Conservation (phyloP, 345 rosid species). For the Acer campestre region DNA sequence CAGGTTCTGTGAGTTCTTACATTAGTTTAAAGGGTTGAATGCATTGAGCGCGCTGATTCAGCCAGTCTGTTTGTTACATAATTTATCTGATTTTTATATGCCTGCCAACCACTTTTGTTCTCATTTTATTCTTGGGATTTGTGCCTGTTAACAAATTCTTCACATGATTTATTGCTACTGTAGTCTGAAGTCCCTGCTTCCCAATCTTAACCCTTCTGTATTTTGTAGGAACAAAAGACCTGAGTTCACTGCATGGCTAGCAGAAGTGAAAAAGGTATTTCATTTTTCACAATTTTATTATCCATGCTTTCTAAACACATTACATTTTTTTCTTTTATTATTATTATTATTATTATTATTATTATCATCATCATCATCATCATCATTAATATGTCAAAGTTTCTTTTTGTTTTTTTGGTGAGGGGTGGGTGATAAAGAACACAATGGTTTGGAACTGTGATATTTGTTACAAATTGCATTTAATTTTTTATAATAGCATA, state of each 20-base stretch:
- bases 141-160: neutral
- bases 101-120: neutral
- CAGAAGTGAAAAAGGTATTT: conserved; percentile 86
- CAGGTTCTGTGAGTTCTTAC: neutral
- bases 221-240: conserved; percentile 88
- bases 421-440: neutral
- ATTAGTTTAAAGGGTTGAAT: neutral
- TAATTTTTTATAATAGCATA: neutral
- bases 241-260: conserved; percentile 97
- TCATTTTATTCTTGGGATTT: neutral
- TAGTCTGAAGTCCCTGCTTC: neutral
- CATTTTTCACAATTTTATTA: neutral
- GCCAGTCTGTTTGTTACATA: neutral
- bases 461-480: neutral
- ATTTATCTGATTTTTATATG: neutral
- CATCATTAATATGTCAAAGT: neutral
- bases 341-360: neutral
- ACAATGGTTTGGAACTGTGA: neutral
- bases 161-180: neutral
- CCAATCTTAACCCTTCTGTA: neutral
- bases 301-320: neutral
- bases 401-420: neutral
- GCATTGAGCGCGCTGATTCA: neutral
- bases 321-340: neutral
- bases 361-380: neutral